Evolutionary conservation across 2,329 filamentous ascomycete genomes (phyloP).

Genomic region (Hansfordia pulvinata): DNA sequence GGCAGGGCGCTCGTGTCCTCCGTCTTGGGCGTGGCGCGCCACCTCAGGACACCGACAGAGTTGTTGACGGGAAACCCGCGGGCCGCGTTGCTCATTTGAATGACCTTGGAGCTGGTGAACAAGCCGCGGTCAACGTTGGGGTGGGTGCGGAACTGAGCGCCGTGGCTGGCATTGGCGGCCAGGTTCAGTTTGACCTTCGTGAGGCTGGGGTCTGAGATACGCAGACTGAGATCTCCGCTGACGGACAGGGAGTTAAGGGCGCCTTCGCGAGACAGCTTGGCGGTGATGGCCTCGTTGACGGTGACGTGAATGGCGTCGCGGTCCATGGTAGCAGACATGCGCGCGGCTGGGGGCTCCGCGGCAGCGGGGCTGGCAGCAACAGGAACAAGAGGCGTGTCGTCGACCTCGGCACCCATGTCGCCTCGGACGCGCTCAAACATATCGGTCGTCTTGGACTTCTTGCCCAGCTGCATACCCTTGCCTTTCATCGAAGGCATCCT

Average conservation of each 20-base stretch:
- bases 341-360: constrained; percentile 39
- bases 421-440: constrained; percentile 94
- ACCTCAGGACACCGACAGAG: constrained; percentile 81
- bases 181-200: constrained; percentile 86
- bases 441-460: constrained; percentile 95
- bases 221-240: constrained; percentile 83
- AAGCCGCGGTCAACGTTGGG: constrained; percentile 87
- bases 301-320: constrained; percentile 80
- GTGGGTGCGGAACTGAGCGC: constrained; percentile 87
- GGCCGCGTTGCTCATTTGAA: constrained; percentile 78
- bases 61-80: constrained; percentile 94
- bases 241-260: constrained; percentile 75
- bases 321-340: constrained; percentile 54
- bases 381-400: constrained; percentile 59
- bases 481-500: constrained; percentile 60
- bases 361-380: constrained; percentile 31
- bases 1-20: constrained; percentile 74
- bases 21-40: constrained; percentile 72
- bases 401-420: constrained; percentile 76
- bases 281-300: constrained; percentile 79
- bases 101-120: constrained; percentile 70
- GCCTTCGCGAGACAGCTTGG: constrained; percentile 79
- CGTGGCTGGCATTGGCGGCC: constrained; percentile 60
- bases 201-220: constrained; percentile 75
- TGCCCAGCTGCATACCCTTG: constrained; percentile 98